phyloP scores from a whole-genome alignment of 2,329 filamentous ascomycete species.

The Nakataea oryzae region DNA sequence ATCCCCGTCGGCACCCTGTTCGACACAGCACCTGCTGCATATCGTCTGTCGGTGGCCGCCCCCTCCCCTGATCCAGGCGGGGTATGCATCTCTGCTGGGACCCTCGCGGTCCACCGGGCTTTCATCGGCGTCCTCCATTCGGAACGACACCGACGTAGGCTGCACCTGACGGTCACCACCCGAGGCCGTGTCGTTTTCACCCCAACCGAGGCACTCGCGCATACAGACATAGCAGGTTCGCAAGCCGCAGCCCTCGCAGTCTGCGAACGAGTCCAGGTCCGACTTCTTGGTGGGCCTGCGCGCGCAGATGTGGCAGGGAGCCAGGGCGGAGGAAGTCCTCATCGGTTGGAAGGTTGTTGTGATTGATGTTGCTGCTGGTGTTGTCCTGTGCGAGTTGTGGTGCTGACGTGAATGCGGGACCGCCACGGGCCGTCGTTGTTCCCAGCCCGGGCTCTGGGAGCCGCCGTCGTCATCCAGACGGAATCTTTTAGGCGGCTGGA shows the following conservation, averaged over 20 bases:
- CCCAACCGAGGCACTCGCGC: constrained; percentile 47
- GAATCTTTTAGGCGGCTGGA: constrained; percentile 3
- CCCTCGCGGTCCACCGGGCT: constrained; percentile 4
- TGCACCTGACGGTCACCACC: constrained; percentile 9
- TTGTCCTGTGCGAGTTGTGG: neutral
- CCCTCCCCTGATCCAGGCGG: constrained; percentile 24
- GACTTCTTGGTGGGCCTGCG: constrained; percentile 53
- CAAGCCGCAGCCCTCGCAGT: constrained; percentile 51
- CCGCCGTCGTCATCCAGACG: constrained; percentile 4
- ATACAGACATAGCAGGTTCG: constrained; percentile 62
- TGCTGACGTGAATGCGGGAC: neutral
- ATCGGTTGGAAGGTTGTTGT: neutral
- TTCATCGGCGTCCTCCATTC: constrained; percentile 38
- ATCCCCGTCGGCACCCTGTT: constrained; percentile 53
- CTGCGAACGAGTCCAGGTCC: constrained; percentile 55
- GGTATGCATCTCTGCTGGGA: constrained; percentile 4
- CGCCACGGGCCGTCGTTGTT: neutral
- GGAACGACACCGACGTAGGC: constrained; percentile 26
- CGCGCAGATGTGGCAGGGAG: constrained; percentile 58
- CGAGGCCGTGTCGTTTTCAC: constrained; percentile 12
- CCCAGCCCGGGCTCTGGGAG: neutral
- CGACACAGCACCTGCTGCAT: constrained; percentile 60
- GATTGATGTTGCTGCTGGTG: neutral
- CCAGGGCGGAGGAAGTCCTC: constrained; percentile 18
- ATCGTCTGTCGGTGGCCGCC: constrained; percentile 40